These are phyloP conservation scores for Salix purpurea DNA, from an alignment of 345 rosid species.

Conservation along the genomic window DNA sequence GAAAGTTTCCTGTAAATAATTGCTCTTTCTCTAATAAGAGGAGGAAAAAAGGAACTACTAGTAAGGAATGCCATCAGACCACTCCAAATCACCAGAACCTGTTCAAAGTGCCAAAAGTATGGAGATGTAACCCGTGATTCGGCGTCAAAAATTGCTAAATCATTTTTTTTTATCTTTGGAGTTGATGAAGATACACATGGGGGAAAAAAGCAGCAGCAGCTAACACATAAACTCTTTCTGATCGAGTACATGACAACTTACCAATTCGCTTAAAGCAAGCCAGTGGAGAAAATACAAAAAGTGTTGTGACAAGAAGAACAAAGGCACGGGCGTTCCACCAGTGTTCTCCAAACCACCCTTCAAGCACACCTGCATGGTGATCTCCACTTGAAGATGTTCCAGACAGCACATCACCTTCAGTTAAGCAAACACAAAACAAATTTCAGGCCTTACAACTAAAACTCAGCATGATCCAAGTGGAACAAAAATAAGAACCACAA, in stretches of 20 bases:
- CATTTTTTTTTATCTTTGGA: background rate
- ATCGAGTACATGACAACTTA: constrained; percentile 24
- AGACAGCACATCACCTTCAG: constrained; percentile 71
- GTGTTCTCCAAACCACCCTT: constrained; percentile 77
- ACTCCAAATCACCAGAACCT: background rate
- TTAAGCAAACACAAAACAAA: constrained; percentile 14
- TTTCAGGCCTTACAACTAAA: background rate
- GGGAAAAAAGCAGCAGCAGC: background rate
- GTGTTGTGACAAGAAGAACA: constrained; percentile 62
- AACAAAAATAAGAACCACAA: background rate
- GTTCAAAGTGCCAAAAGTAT: background rate
- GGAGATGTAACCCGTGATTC: background rate
- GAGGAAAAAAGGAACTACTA: background rate
- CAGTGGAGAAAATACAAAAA: constrained; percentile 65
- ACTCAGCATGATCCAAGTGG: background rate
- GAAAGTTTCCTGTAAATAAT: background rate
- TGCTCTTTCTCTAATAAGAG: background rate
- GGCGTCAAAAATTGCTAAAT: background rate
- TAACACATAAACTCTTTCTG: constrained; percentile 1
- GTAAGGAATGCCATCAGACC: background rate
- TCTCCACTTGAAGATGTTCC: constrained; percentile 74
- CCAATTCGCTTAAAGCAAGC: constrained; percentile 81
- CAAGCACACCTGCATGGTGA: constrained; percentile 79
- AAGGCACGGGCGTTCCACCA: constrained; percentile 75
- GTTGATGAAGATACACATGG: background rate